Evolutionary conservation across 306 rosid species (phyloP).

Genomic region (Ormosia semicastrata): DNA sequence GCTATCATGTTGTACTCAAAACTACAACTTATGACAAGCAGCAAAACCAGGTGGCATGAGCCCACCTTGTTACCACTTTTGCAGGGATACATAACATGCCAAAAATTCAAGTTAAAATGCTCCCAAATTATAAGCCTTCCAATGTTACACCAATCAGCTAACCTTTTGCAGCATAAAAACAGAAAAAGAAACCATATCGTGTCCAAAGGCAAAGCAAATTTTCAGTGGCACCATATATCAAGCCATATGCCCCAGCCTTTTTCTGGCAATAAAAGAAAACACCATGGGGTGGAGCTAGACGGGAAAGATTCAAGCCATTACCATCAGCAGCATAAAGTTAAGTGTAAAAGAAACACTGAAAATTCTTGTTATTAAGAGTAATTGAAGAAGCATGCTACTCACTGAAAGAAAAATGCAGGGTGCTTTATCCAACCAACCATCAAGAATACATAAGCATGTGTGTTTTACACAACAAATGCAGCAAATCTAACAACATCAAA

Average conservation of each 20-base stretch:
- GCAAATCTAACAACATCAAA: slow-evolving; percentile 61
- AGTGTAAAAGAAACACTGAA: slow-evolving; percentile 38
- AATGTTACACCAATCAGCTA: slow-evolving; percentile 40
- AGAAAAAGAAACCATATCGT: slow-evolving; percentile 39
- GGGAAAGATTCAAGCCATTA: slow-evolving; percentile 1
- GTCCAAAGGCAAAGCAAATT: slow-evolving; percentile 42
- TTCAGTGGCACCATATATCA: slow-evolving; percentile 24
- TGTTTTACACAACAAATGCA: slow-evolving; percentile 77
- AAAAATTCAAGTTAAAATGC: slow-evolving; percentile 40
- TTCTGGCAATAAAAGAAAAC: slow-evolving; percentile 28
- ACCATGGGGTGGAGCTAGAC: not conserved
- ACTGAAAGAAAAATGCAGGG: slow-evolving; percentile 52
- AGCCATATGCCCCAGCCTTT: slow-evolving; percentile 24
- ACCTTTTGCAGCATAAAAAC: slow-evolving; percentile 42
- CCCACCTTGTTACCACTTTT: slow-evolving; percentile 49
- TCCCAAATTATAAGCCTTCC: slow-evolving; percentile 35
- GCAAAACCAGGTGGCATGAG: slow-evolving; percentile 59
- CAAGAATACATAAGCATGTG: slow-evolving; percentile 74
- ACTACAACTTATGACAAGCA: slow-evolving; percentile 45
- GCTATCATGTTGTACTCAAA: slow-evolving; percentile 42
- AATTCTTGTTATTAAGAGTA: slow-evolving; percentile 50
- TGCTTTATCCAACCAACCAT: slow-evolving; percentile 63
- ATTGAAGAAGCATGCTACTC: slow-evolving; percentile 51
- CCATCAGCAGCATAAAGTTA: slow-evolving; percentile 19
- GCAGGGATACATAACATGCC: slow-evolving; percentile 50